These are phyloP conservation scores for Tetrahymena malaccensis DNA, from an alignment of 73 alveolate genomes.

Conservation along the genomic window DNA sequence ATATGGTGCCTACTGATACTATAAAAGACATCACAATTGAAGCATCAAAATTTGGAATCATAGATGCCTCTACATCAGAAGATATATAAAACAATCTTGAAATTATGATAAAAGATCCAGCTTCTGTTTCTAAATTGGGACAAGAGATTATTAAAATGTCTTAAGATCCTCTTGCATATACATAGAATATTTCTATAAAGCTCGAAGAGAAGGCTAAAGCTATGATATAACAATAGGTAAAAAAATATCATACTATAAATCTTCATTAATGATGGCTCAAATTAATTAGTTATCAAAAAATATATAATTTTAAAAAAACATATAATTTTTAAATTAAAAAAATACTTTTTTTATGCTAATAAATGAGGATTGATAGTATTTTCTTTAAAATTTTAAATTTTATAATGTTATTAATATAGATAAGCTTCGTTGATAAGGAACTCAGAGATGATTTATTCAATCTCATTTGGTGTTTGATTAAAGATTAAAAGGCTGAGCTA, in stretches of 20 bases:
- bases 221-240: constrained; percentile 14
- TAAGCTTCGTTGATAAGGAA: background rate
- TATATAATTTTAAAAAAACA: no score
- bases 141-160: constrained; percentile 18
- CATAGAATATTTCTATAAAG: constrained; percentile 3
- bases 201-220: constrained; percentile 25
- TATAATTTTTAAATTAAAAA: no score
- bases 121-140: constrained; percentile 9
- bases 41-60: constrained; percentile 22
- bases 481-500: constrained; percentile 7
- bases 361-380: no score
- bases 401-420: no score
- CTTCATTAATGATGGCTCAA: no score
- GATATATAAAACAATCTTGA: constrained; percentile 32
- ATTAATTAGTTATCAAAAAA: no score
- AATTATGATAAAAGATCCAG: constrained; percentile 20
- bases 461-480: constrained; percentile 3
- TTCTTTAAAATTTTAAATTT: no score
- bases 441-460: constrained; percentile 20
- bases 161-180: constrained; percentile 25
- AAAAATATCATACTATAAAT: no score
- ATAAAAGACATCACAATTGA: constrained; percentile 17
- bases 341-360: no score
- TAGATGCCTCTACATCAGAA: constrained; percentile 9
- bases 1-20: constrained; percentile 1